A percentile compares a stretch with the other conserved stretches of the same genome.
Conservation (phyloP, 106 monocot species). For the Platanthera zijinensis region DNA sequence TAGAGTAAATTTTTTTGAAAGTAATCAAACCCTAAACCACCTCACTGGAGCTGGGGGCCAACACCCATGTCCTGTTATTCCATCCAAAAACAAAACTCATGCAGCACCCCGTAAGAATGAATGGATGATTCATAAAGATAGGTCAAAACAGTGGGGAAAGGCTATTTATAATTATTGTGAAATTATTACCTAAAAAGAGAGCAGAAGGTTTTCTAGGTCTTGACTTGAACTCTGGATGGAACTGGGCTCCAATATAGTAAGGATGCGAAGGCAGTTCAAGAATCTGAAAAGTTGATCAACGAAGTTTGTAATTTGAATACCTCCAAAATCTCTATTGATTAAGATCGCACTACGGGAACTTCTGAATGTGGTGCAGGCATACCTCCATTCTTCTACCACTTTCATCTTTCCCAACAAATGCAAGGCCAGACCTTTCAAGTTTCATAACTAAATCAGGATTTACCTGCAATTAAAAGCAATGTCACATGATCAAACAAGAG, state of each 20-base stretch:
- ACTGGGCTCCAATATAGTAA: slow-evolving; percentile 88
- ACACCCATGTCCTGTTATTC: no score
- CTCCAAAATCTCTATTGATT: not conserved
- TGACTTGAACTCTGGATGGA: slow-evolving; percentile 97
- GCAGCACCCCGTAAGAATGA: no score
- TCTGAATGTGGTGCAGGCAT: not conserved
- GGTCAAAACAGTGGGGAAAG: not conserved
- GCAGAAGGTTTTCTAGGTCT: slow-evolving; percentile 89
- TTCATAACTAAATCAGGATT: slow-evolving; percentile 75
- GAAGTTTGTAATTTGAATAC: slow-evolving; percentile 2
- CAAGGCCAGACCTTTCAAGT: slow-evolving; percentile 77
- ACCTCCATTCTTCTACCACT: slow-evolving; percentile 95
- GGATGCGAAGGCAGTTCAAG: slow-evolving; percentile 81
- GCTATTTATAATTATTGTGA: not conserved
- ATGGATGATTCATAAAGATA: not conserved
- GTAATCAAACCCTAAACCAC: no score
- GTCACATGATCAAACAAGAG: not conserved
- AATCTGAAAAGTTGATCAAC: slow-evolving; percentile 46
- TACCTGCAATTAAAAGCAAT: slow-evolving; percentile 36
- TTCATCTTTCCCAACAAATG: slow-evolving; percentile 96
- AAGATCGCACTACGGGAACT: not conserved
- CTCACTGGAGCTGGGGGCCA: no score
- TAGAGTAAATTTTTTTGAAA: not conserved
- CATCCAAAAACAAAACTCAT: no score
- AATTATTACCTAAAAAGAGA: slow-evolving; percentile 57